phyloP scores from a whole-genome alignment of 164 flowering plant genomes.

The Magnolia changhungtana region DNA sequence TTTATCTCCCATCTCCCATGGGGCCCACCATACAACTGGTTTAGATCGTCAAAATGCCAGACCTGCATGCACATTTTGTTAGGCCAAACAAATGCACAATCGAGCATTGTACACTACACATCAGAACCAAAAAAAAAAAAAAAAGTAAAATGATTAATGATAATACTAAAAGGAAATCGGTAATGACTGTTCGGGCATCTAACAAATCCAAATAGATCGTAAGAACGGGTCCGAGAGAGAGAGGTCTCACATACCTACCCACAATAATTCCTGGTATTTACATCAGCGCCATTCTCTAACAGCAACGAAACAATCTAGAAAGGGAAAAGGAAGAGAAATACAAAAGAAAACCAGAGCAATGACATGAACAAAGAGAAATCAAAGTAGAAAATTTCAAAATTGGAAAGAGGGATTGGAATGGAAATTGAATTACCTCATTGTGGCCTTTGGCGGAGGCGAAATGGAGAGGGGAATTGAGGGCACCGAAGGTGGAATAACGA shows the following conservation, averaged over 20 bases:
- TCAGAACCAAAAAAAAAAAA: neutral
- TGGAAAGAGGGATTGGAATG: neutral
- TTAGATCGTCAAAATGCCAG: too few relatives aligned
- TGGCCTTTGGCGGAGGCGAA: constrained; percentile 91
- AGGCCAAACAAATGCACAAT: too few relatives aligned
- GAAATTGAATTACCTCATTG: constrained; percentile 53
- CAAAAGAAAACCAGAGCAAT: neutral
- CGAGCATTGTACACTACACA: neutral
- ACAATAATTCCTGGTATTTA: constrained; percentile 92
- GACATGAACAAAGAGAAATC: neutral
- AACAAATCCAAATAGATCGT: neutral
- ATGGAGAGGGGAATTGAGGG: constrained; percentile 85
- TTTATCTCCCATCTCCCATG: too few relatives aligned
- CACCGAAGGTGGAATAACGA: constrained; percentile 90
- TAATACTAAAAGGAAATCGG: neutral
- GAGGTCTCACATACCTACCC: constrained; percentile 67
- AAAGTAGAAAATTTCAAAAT: neutral
- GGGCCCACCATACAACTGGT: too few relatives aligned
- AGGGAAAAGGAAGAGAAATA: neutral
- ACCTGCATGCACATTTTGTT: too few relatives aligned
- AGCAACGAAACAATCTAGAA: constrained; percentile 74
- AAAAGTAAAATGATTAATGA: neutral
- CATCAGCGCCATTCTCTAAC: constrained; percentile 95
- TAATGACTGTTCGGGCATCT: neutral
- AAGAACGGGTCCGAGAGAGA: neutral